Evolutionary conservation across 2,329 filamentous ascomycete genomes (phyloP).

Genomic region (Sclerotiophoma versabilis): DNA sequence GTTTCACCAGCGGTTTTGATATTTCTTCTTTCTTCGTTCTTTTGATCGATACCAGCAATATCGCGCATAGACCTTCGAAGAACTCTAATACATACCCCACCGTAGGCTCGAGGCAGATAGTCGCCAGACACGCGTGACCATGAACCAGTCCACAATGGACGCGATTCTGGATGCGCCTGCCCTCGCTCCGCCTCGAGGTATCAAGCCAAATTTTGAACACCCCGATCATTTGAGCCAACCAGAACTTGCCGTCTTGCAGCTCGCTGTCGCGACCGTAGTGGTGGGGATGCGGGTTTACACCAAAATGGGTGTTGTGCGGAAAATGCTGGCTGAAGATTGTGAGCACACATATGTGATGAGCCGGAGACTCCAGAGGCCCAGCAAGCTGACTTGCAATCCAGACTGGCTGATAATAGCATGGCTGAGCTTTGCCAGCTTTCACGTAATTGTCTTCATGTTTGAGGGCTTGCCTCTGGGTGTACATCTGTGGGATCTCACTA

Average conservation of each 20-base stretch:
- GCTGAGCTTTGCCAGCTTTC: constrained; percentile 16
- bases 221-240: constrained; percentile 12
- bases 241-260: constrained; percentile 13
- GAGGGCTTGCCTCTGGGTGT: constrained; percentile 15
- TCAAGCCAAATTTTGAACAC: constrained; percentile 16
- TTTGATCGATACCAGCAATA: neutral
- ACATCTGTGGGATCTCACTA: constrained; percentile 22
- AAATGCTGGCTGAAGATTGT: constrained; percentile 23
- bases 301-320: constrained; percentile 14
- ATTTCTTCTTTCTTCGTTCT: neutral
- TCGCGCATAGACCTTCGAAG: neutral
- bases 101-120: neutral
- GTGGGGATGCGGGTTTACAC: constrained; percentile 17
- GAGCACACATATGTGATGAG: neutral
- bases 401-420: constrained; percentile 20
- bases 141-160: constrained; percentile 1
- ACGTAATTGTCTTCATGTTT: constrained; percentile 16
- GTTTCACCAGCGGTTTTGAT: constrained; percentile 2
- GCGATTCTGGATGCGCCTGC: constrained; percentile 16
- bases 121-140: neutral
- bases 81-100: neutral
- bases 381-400: constrained; percentile 1
- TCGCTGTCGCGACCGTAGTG: constrained; percentile 13
- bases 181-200: constrained; percentile 13
- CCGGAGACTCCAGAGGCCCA: neutral